These are phyloP conservation scores for Astrocystis sublimbata DNA, from an alignment of 495 filamentous ascomycete species.

Conservation along the genomic window DNA sequence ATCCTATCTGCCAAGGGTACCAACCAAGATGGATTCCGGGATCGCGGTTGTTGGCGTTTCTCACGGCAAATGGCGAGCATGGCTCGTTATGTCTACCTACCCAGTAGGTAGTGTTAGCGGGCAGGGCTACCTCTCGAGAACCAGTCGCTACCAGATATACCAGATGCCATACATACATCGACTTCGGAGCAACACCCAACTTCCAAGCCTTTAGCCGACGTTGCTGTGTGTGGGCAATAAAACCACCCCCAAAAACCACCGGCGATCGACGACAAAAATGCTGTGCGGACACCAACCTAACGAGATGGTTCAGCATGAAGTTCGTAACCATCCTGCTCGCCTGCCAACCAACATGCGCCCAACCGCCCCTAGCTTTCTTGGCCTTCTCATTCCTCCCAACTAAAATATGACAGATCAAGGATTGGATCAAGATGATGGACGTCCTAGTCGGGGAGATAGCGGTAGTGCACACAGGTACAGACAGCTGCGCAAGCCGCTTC, in stretches of 20 bases:
- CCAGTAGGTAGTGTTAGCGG: background rate
- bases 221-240: constrained; percentile 8
- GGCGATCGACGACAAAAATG: constrained; percentile 11
- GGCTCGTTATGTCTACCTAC: too few species aligned
- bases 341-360: constrained; percentile 7
- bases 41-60: background rate
- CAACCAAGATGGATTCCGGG: too few species aligned
- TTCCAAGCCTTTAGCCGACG: constrained; percentile 17
- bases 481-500: background rate
- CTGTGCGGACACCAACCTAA: background rate
- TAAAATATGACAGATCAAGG: constrained; percentile 18
- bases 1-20: background rate
- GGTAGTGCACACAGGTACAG: too few species aligned
- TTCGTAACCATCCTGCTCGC: constrained; percentile 3
- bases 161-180: too few species aligned
- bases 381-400: constrained; percentile 3
- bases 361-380: constrained; percentile 11
- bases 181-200: constrained; percentile 3
- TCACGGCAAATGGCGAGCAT: too few species aligned
- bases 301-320: constrained; percentile 6
- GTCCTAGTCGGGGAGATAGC: too few species aligned
- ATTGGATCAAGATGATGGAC: too few species aligned
- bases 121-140: background rate
- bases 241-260: constrained; percentile 2
- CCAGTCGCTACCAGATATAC: too few species aligned